Percentiles rank a stretch among this genome's conserved stretches.
phyloP scores from a whole-genome alignment of 2,329 filamentous ascomycete species.

The Alternaria solani region DNA sequence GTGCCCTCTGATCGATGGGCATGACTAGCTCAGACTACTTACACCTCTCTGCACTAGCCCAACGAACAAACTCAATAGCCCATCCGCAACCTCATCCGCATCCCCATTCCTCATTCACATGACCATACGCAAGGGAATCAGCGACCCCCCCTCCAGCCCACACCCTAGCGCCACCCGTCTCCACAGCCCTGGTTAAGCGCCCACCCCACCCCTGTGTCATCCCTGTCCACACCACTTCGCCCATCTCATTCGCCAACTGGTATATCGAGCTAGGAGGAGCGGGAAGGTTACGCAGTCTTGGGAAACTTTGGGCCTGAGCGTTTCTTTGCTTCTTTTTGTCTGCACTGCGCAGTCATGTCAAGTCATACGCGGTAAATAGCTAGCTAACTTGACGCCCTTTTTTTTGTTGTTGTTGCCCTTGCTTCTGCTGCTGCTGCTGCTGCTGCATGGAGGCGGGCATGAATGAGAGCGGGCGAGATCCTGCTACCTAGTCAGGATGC shows the following conservation, averaged over 20 bases:
- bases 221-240: constrained; percentile 1
- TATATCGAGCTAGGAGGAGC: constrained; percentile 11
- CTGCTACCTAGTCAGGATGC: not conserved
- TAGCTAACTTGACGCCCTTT: not conserved
- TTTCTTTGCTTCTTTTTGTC: not conserved
- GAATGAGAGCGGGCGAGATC: not conserved
- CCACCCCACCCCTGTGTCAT: constrained; percentile 21
- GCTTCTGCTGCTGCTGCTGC: too few species aligned
- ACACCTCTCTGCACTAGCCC: not conserved
- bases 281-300: constrained; percentile 38
- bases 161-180: constrained; percentile 15
- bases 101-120: constrained; percentile 5
- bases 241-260: constrained; percentile 28
- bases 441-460: not conserved
- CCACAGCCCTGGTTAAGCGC: constrained; percentile 25
- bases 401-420: not conserved
- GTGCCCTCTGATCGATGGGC: not conserved
- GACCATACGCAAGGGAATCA: constrained; percentile 1
- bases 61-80: constrained; percentile 1
- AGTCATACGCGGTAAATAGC: not conserved
- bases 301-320: constrained; percentile 10
- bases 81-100: constrained; percentile 7
- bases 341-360: not conserved
- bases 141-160: not conserved
- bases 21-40: not conserved